phyloP scores from a whole-genome alignment of 768 basidiomycete species.

The Lactarius psammicola region DNA sequence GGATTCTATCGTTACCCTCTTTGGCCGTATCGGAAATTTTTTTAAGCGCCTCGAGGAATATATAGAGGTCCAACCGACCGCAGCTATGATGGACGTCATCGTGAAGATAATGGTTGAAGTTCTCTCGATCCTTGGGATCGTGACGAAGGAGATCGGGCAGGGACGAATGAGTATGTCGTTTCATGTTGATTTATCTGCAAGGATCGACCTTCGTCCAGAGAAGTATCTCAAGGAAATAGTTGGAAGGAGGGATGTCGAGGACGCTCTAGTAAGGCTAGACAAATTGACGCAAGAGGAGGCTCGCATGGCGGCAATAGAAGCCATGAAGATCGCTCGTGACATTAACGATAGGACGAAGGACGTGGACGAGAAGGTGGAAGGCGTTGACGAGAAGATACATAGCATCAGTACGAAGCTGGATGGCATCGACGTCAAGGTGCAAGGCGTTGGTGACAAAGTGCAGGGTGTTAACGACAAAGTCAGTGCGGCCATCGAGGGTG shows the following conservation, averaged over 20 bases:
- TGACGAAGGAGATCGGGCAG: neutral
- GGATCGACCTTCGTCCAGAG: neutral
- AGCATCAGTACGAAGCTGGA: neutral
- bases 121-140: neutral
- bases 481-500: neutral
- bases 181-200: neutral
- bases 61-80: neutral
- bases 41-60: constrained; percentile 3
- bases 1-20: neutral
- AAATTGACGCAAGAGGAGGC: neutral
- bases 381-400: neutral
- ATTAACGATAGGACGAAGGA: neutral
- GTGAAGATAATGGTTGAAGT: constrained; percentile 1
- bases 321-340: neutral
- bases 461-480: neutral
- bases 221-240: neutral
- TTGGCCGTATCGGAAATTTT: neutral
- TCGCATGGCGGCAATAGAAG: neutral
- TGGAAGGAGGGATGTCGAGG: neutral
- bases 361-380: neutral
- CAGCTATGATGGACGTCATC: neutral
- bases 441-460: neutral
- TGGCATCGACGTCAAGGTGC: neutral
- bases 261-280: neutral
- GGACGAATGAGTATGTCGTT: neutral